phyloP scores from a whole-genome alignment of 192 early-diverging fungal species.

The Coemansia sp. region DNA sequence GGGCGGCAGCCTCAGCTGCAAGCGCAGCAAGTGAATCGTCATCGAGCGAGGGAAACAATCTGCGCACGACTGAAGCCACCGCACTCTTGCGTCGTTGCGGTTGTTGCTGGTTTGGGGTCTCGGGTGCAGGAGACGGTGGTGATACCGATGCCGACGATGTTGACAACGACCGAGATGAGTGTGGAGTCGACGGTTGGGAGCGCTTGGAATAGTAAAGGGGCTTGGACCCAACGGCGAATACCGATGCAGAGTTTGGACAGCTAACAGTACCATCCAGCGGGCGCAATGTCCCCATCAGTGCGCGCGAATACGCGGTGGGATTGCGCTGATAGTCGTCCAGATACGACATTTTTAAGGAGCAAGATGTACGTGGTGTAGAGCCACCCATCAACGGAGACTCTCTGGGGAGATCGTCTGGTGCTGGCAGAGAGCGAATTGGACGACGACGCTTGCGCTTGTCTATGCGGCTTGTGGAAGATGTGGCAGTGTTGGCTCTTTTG shows the following conservation, averaged over 20 bases:
- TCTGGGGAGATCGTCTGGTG: background rate
- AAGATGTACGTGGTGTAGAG: constrained; percentile 10
- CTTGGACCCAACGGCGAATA: background rate
- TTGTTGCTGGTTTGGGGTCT: background rate
- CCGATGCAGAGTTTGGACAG: background rate
- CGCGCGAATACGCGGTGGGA: constrained; percentile 47
- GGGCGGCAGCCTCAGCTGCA: constrained; percentile 13
- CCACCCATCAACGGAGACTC: background rate
- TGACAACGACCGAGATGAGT: constrained; percentile 10
- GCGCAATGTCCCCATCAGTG: constrained; percentile 35
- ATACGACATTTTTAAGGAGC: constrained; percentile 28
- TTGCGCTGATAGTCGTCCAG: constrained; percentile 50
- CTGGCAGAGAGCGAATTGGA: constrained; percentile 35
- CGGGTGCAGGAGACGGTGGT: constrained; percentile 5
- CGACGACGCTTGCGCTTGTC: constrained; percentile 44
- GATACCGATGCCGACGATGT: background rate
- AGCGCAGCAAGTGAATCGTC: constrained; percentile 10
- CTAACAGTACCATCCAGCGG: background rate
- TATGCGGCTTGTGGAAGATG: constrained; percentile 10
- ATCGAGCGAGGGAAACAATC: constrained; percentile 39
- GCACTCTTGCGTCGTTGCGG: constrained; percentile 16
- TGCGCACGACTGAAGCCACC: constrained; percentile 28
- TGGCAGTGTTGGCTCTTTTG: background rate
- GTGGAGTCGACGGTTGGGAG: background rate
- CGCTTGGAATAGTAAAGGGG: background rate